These are phyloP conservation scores for Cymbopogon flexuosus DNA, from an alignment of 202 grass and related monocot genomes.

Conservation along the genomic window DNA sequence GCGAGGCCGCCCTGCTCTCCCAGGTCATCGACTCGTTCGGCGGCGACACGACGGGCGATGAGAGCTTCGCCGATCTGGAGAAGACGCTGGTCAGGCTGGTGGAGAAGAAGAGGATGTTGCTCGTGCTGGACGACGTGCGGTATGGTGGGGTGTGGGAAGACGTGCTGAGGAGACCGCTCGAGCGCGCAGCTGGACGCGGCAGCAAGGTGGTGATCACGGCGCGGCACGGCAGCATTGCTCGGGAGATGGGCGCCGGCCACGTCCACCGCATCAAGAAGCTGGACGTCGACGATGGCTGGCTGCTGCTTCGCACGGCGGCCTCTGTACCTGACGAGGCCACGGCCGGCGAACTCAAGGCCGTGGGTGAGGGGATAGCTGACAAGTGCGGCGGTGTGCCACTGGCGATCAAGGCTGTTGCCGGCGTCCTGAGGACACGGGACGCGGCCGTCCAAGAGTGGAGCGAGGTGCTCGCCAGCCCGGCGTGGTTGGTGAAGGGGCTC, in stretches of 20 bases:
- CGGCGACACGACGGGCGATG: conserved; percentile 27
- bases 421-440: conserved; percentile 49
- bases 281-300: conserved; percentile 41
- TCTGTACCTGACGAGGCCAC: conserved; percentile 1
- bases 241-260: conserved; percentile 44
- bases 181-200: conserved; percentile 27
- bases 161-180: conserved; percentile 32
- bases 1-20: conserved; percentile 44
- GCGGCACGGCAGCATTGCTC: conserved; percentile 31
- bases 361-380: conserved; percentile 42
- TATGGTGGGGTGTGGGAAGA: conserved; percentile 48
- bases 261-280: conserved; percentile 48
- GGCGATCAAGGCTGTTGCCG: conserved; percentile 53
- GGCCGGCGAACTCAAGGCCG: conserved; percentile 18
- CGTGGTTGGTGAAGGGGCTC: conserved; percentile 53
- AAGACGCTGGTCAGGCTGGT: conserved; percentile 30
- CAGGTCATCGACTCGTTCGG: conserved; percentile 40
- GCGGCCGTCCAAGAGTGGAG: conserved; percentile 33
- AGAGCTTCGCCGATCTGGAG: conserved; percentile 30
- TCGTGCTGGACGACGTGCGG: conserved; percentile 59
- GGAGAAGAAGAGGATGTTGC: conserved; percentile 39
- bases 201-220: conserved; percentile 57
- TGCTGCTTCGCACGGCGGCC: conserved; percentile 38
- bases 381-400: conserved; percentile 59
- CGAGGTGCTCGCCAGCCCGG: conserved; percentile 31